Base-by-base conservation (phyloP, 2,329 filamentous ascomycete genomes). In the Emergomyces orientalis region DNA sequence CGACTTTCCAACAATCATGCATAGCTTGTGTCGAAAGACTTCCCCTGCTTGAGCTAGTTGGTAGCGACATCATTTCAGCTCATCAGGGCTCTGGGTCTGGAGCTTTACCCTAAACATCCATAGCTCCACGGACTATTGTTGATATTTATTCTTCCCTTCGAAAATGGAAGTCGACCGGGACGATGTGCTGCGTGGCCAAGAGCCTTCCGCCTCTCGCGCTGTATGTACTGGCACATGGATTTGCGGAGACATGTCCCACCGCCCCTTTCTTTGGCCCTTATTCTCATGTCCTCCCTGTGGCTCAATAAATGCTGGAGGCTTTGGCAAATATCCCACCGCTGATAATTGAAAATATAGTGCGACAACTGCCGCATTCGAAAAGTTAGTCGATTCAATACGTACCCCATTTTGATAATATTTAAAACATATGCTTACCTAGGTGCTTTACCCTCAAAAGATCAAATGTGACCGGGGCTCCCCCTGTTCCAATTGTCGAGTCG, bases 341-440 rank as follows among this genome's bases (percentile, higher is more conserved):
- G 22, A 60, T 27, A 25, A 34, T 27, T 27, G 3, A 39, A 39
- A 17, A 52, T 3, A 49, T 47, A 67, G 66, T 67, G 66, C 51
- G 66, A 67, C 56, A 66, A 65, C 54, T 67, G 66, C 49, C 64
- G 66, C 14, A 27, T 61, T 57, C 63, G 66, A 62, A 67, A 67
- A 63, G 66, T 66, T 30, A 37, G 62, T 49, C 32, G 14, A 51
- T 57, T 30, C 1, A 5, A 37, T 27, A 43, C 55, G 32, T 51
- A 11, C 32, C 55, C 14, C 49, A 30, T 27, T 5, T 9, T 17
- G n/a, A 2, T 39, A 43, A 27, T 43, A 30, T 51, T 30, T 57
- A 64, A 60, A 63, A 47, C 30, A 37, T 39, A 37, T 37, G 30
- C 52, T 56, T 14, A 37, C 45, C 3, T 27, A 49, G 45, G 22